Base-by-base conservation (phyloP, 306 rosid genomes). In the Boehmeria nivea region DNA sequence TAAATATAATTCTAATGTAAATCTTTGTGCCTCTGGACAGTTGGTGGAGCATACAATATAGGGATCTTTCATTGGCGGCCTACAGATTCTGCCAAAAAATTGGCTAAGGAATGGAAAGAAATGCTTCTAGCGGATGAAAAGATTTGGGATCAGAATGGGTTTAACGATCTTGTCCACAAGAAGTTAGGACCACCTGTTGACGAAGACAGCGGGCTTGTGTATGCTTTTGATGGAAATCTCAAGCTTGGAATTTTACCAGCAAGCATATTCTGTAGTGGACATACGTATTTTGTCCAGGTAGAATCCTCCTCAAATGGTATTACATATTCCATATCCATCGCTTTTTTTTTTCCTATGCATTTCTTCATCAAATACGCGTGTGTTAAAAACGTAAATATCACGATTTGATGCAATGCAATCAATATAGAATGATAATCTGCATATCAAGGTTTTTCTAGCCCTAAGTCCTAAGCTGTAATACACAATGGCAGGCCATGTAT, bases 11-110 rank as follows among this genome's bases (percentile, higher is more conserved):
- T n/a, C n/a, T 31, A 11, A 45, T 1, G n/a, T 14, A 4, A 51
- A 21, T 18, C 6, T 11, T 45, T 27, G 11, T 19, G n/a, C n/a
- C n/a, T n/a, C n/a, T n/a, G n/a, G n/a, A 62, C 77, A 89, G 97
- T 74, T 65, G 66, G 68, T 68, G 97, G 79, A 19, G 95, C 97
- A 62, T 89, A 75, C 82, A 89, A 89, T 52, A 86, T 89, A 48
- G 97, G 97, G 71, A 89, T 89, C 67, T 89, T 89, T 63, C 97
- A 89, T 70, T 86, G 97, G 97, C 64, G 95, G 57, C 95, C 97
- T 45, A 81, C 97, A 18, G 82, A 81, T 37, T 64, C 90, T 70
- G 81, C 97, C 33, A 86, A 69, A 70, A 86, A 78, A 39, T 66
- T 86, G 79, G 97, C 95, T 3, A 83, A 77, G 79, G 95, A 83